Conservation (phyloP, 108 stramenopile genomes). For the Fragilaria radians region DNA sequence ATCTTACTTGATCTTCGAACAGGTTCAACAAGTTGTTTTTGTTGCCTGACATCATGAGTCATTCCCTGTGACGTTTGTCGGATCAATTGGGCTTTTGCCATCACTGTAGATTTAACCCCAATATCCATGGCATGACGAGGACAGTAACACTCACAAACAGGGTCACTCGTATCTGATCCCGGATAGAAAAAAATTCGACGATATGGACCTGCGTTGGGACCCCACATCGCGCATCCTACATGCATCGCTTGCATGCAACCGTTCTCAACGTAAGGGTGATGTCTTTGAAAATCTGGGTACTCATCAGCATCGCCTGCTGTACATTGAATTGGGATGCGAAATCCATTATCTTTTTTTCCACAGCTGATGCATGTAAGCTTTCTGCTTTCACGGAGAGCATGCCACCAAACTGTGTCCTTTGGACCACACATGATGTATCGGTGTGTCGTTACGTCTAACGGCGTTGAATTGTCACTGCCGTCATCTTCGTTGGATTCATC, state of each 20-base stretch:
- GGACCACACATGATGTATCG: constrained; percentile 4
- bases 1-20: no score
- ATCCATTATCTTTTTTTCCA: constrained; percentile 12
- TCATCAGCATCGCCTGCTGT: constrained; percentile 17
- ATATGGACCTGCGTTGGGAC: not conserved
- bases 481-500: constrained; percentile 8
- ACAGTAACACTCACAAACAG: constrained; percentile 5
- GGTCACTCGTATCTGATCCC: constrained; percentile 6
- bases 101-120: no score
- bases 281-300: constrained; percentile 7
- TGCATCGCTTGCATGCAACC: constrained; percentile 13
- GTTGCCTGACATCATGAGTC: no score
- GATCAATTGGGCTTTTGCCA: no score
- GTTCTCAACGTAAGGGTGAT: not conserved
- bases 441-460: constrained; percentile 2
- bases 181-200: constrained; percentile 14
- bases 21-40: no score
- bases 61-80: no score
- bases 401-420: constrained; percentile 4
- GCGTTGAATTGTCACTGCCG: constrained; percentile 8
- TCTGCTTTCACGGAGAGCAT: not conserved
- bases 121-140: constrained; percentile 8
- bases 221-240: constrained; percentile 16
- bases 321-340: constrained; percentile 30
- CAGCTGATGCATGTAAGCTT: not conserved